Conservation (phyloP, 2,329 filamentous ascomycete species). For the Simplicillium sp. region DNA sequence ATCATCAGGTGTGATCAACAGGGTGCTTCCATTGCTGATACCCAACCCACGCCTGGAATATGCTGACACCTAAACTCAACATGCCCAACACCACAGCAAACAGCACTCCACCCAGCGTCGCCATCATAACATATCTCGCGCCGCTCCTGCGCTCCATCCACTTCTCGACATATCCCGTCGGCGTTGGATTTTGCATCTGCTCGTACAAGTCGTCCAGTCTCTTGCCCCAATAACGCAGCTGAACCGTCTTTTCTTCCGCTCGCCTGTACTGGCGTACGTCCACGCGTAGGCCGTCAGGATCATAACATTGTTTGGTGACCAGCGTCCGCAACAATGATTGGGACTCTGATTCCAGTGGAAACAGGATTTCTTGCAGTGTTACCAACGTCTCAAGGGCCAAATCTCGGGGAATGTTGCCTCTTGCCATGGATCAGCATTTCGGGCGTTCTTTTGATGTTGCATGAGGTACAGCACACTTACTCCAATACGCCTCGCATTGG, state of each 20-base stretch:
- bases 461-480: not conserved
- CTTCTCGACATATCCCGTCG: constrained; percentile 8
- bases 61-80: constrained; percentile 7
- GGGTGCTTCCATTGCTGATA: constrained; percentile 13
- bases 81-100: constrained; percentile 11
- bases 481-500: not conserved
- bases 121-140: constrained; percentile 14
- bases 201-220: constrained; percentile 9
- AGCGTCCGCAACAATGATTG: constrained; percentile 4
- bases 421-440: not conserved
- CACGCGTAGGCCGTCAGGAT: constrained; percentile 6
- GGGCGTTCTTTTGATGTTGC: too few species aligned
- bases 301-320: constrained; percentile 6
- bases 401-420: constrained; percentile 8
- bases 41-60: constrained; percentile 12
- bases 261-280: constrained; percentile 4
- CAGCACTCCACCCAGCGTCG: constrained; percentile 11
- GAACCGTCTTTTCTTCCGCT: constrained; percentile 5
- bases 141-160: constrained; percentile 11
- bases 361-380: constrained; percentile 8
- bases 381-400: constrained; percentile 8
- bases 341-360: constrained; percentile 9
- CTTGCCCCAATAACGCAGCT: constrained; percentile 7
- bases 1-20: constrained; percentile 3
- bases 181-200: constrained; percentile 10